Base-by-base conservation (phyloP, 1,284 basidiomycete genomes). In the Microbotryum lychnidis-dioicae region DNA sequence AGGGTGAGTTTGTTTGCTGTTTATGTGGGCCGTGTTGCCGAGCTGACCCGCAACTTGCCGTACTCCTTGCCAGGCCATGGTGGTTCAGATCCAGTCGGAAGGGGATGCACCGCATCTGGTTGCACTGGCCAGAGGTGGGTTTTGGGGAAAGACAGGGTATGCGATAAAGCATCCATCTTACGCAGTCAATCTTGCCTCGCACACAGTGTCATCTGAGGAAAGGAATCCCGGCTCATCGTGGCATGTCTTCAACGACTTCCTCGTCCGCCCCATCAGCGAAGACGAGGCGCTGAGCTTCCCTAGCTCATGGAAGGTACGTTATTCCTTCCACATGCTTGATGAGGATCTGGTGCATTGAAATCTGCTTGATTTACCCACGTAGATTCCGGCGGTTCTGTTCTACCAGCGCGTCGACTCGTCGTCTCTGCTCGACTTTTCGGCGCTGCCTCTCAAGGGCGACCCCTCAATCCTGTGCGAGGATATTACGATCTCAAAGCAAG, bases 231-330 rank as follows among this genome's bases (percentile, higher is more conserved):
- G 69, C 10, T 75, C 62, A 1, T 82, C 84, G 1, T 98, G 94
- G 94, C 86, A 88, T 72, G 77, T 98, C 61, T 98, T 98, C 82
- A 98, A 99, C 73, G 94, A 98, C 74, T 98, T 99, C 73, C 81
- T 87, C 3, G 96, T 98, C 6, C 81, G 82, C 51, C 87, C 87
- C 58, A 83, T 97, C 29, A 78, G 84, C 0, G 87, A 93, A 74
- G 81, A 83, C 31, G 93, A 97, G 67, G 94, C 89, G 0, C 76
- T 97, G 58, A 84, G 86, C 69, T 93, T 97, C 73, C 82, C 87
- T 6, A 85, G 82, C n/a, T 80, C 79, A 49, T 99, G 94, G 94
- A 97, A 98, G 81, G 90, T 88, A 44, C 18, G 73, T 56, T 18
- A n/a, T 54, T 31, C 58, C 57, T 47, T 16, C 7, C 25, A 52